Evolutionary conservation across 257 asterid species (phyloP).

Genomic region (Forsythia viridissima): DNA sequence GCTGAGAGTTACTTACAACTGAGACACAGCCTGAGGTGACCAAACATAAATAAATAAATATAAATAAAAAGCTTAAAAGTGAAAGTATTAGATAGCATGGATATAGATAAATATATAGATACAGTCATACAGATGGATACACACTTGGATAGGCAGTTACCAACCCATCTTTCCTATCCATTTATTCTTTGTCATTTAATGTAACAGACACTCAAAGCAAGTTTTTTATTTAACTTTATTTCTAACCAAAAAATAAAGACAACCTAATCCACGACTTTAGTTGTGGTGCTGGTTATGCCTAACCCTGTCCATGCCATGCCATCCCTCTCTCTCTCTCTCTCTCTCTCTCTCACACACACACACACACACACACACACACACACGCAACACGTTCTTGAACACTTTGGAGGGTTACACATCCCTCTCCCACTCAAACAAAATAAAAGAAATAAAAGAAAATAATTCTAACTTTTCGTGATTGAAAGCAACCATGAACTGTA

Average conservation of each 20-base stretch:
- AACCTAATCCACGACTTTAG: slow-evolving; percentile 67
- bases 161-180: slow-evolving; percentile 61
- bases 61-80: slow-evolving; percentile 11
- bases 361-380: neutral
- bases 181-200: slow-evolving; percentile 59
- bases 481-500: slow-evolving; percentile 64
- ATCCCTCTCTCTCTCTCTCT: neutral
- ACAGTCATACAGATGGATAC: slow-evolving; percentile 23
- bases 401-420: slow-evolving; percentile 29
- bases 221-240: slow-evolving; percentile 9
- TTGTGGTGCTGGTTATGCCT: slow-evolving; percentile 55
- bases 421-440: slow-evolving; percentile 31
- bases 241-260: slow-evolving; percentile 21
- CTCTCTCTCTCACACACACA: neutral
- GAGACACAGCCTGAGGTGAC: slow-evolving; percentile 17
- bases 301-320: slow-evolving; percentile 32
- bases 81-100: slow-evolving; percentile 12
- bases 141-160: slow-evolving; percentile 56
- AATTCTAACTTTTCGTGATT: slow-evolving; percentile 69
- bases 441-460: slow-evolving; percentile 12
- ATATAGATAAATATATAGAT: slow-evolving; percentile 17
- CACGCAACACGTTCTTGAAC: neutral
- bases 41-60: slow-evolving; percentile 7
- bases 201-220: slow-evolving; percentile 30
- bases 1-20: slow-evolving; percentile 33